phyloP scores from a whole-genome alignment of 495 filamentous ascomycete genomes.

The Astrocystis sublimbata region DNA sequence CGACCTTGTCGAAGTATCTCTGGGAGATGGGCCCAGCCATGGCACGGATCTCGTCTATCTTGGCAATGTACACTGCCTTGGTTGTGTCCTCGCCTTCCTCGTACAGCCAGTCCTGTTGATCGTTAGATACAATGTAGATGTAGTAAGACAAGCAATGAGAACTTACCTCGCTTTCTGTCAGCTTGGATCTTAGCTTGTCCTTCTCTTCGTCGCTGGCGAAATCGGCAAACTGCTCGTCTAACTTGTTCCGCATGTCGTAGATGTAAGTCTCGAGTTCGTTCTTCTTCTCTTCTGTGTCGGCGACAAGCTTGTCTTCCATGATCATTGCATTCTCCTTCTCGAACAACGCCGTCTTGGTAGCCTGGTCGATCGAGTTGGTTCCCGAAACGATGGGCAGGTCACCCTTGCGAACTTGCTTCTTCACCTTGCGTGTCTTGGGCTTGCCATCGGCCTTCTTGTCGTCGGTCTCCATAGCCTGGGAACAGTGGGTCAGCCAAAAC shows the following conservation, averaged over 20 bases:
- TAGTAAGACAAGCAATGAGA: background rate
- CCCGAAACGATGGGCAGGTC: slow-evolving; percentile 85
- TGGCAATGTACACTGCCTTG: slow-evolving; percentile 88
- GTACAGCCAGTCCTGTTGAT: slow-evolving; percentile 89
- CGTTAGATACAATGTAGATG: slow-evolving; percentile 19
- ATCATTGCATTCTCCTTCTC: slow-evolving; percentile 90
- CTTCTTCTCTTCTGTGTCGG: slow-evolving; percentile 99
- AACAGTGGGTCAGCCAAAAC: background rate
- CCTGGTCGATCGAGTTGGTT: slow-evolving; percentile 74
- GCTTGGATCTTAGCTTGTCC: slow-evolving; percentile 74
- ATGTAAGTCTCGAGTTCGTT: slow-evolving; percentile 98
- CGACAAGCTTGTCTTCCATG: slow-evolving; percentile 97
- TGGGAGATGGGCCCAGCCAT: slow-evolving; percentile 89
- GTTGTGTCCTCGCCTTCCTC: slow-evolving; percentile 95
- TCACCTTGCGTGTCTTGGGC: slow-evolving; percentile 95
- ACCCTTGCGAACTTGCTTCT: slow-evolving; percentile 99
- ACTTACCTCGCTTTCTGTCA: slow-evolving; percentile 79
- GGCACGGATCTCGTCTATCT: slow-evolving; percentile 93
- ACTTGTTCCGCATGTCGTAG: slow-evolving; percentile 92
- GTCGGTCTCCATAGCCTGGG: slow-evolving; percentile 90
- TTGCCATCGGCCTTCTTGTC: slow-evolving; percentile 69
- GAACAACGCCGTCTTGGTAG: slow-evolving; percentile 60
- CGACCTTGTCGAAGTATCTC: slow-evolving; percentile 90
- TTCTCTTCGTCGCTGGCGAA: slow-evolving; percentile 94
- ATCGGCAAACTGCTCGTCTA: slow-evolving; percentile 84